phyloP scores from a whole-genome alignment of 2,329 filamentous ascomycete species.

The Monilinia fructicola region DNA sequence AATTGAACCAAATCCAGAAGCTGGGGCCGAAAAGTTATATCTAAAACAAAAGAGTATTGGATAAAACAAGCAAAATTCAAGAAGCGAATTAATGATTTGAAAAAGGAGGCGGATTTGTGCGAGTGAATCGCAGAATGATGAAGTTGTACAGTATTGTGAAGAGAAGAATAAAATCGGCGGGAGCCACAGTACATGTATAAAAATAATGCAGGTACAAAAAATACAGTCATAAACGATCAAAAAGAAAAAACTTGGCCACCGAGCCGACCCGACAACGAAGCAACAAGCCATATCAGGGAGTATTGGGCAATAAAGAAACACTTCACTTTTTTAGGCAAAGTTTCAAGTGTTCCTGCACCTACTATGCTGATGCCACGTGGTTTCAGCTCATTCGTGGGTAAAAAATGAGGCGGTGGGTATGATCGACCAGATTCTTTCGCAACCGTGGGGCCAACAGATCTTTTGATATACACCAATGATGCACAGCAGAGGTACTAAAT shows the following conservation, averaged over 20 bases:
- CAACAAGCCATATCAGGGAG: conserved; percentile 5
- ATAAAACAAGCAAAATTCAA: conserved; percentile 7
- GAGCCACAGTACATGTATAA: conserved; percentile 16
- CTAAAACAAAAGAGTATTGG: not conserved
- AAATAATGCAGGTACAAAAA: conserved; percentile 23
- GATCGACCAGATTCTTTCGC: conserved; percentile 21
- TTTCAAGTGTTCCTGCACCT: conserved; percentile 13
- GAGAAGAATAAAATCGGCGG: conserved; percentile 4
- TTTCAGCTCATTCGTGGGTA: conserved; percentile 21
- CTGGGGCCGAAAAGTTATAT: not conserved
- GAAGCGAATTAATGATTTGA: conserved; percentile 20
- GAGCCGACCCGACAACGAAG: conserved; percentile 20
- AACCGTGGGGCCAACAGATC: conserved; percentile 18
- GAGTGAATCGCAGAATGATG: conserved; percentile 11
- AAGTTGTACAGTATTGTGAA: conserved; percentile 12
- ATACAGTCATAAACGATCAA: not conserved
- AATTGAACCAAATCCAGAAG: conserved; percentile 8
- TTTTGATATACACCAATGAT: conserved; percentile 1
- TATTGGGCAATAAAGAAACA: conserved; percentile 25
- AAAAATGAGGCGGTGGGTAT: conserved; percentile 22
- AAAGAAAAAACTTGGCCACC: conserved; percentile 5
- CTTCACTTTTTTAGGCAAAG: conserved; percentile 14
- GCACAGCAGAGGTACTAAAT: conserved; percentile 7
- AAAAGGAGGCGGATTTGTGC: conserved; percentile 10
- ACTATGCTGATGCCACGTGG: conserved; percentile 22